Evolutionary conservation across 202 grass and related monocot genomes (phyloP).

Genomic region (Cymbopogon flexuosus): DNA sequence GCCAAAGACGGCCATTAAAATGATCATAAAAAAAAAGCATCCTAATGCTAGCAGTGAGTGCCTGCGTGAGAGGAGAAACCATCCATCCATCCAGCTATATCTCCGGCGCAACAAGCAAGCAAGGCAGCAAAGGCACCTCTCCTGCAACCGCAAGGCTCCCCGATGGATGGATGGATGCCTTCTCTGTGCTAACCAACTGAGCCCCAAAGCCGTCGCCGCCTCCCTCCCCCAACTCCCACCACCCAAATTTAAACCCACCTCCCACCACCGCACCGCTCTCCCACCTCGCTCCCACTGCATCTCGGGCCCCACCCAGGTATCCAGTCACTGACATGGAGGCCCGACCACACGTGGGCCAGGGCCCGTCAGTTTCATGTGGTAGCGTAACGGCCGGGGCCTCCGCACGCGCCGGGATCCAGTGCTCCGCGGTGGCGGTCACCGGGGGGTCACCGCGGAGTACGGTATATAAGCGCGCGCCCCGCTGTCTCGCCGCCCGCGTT

Average conservation of each 20-base stretch:
- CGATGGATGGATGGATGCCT: too few species aligned
- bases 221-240: conserved; percentile 6
- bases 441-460: conserved; percentile 5
- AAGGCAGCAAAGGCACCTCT: too few species aligned
- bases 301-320: rapidly evolving
- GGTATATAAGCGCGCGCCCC: neutral
- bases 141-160: too few species aligned
- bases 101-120: conserved; percentile 14
- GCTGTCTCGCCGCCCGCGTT: neutral
- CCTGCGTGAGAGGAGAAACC: neutral
- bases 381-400: neutral
- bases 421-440: conserved; percentile 44
- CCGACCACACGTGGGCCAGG: rapidly evolving
- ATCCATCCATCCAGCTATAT: neutral
- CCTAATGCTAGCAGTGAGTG: neutral
- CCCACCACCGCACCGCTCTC: neutral
- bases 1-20: neutral
- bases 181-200: conserved; percentile 30
- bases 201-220: neutral
- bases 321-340: neutral
- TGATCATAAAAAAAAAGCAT: neutral
- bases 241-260: conserved; percentile 27
- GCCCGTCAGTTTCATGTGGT: neutral
- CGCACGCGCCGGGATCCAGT: conserved; percentile 20
- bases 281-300: neutral